phyloP scores from a whole-genome alignment of 2,329 filamentous ascomycete genomes.

The Aureobasidium sp. region DNA sequence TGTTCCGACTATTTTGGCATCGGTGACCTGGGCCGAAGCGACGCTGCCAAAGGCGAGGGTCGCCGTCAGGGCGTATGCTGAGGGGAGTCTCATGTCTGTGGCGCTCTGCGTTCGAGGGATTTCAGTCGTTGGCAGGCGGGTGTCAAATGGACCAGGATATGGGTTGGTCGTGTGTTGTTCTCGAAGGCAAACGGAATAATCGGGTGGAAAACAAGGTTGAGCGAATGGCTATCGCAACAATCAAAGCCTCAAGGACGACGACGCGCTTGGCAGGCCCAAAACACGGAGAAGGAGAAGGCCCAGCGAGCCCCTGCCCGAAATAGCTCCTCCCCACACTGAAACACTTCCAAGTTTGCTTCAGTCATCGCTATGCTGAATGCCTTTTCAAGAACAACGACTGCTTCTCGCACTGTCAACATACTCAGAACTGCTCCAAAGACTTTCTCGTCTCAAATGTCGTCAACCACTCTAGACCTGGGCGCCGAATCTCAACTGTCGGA shows the following conservation, averaged over 20 bases:
- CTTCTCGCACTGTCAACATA: background rate
- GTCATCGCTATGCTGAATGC: background rate
- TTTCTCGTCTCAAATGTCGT: background rate
- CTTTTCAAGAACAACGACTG: background rate
- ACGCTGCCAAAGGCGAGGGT: slow-evolving; percentile 4
- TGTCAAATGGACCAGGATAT: background rate
- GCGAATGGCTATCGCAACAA: background rate
- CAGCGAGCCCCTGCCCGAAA: background rate
- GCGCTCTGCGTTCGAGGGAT: background rate
- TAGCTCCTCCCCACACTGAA: background rate
- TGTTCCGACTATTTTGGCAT: slow-evolving; percentile 50
- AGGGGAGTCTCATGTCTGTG: slow-evolving; percentile 8
- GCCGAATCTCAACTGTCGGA: slow-evolving; percentile 14
- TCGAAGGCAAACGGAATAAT: background rate
- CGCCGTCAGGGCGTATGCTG: slow-evolving; percentile 8
- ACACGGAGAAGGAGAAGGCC: background rate
- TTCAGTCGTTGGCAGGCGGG: background rate
- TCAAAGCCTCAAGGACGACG: background rate
- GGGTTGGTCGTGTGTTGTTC: background rate
- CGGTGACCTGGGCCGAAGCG: slow-evolving; percentile 1
- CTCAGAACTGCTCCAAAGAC: background rate
- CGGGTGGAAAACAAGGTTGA: background rate
- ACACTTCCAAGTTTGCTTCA: background rate
- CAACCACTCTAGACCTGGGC: background rate
- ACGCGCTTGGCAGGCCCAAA: slow-evolving; percentile 4